Evolutionary conservation across 177 flowering plant species (phyloP), one percentile per base, ranked within the genome.

Genomic region (Vitis hybrid): DNA sequence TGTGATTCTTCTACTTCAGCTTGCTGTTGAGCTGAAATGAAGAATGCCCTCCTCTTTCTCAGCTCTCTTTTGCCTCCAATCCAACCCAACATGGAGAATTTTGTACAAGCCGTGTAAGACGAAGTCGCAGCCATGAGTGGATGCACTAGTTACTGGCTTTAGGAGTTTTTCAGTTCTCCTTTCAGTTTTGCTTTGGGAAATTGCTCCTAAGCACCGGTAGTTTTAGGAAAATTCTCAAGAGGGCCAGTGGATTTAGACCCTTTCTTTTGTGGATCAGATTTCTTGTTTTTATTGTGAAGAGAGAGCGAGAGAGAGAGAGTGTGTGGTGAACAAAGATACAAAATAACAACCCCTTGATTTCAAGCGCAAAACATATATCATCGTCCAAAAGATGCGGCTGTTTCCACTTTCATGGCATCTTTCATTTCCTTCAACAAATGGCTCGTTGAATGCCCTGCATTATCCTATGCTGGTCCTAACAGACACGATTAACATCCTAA

Each of bases 11-110:
- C 66, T 33, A 73, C 77, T 65, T 80, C 74, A 15, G 77, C 70
- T 72, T 83, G 78, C 74, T 83, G 83, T 48, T 87, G 88, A 29
- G 88, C 85, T 79, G 87, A 78, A 33, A 84, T 70, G 51, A 70
- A 68, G 51, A 71, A 66, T 2, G 49, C 31, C 62, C 64, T 64
- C n/a, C 66, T 72, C 10, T 70, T 77, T 63, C 58, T 72, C 4
- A 50, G n/a, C 16, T 69, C 68, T 66, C 67, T 73, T 10, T 57
- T 83, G 61, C 80, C 72, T 55, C 82, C 79, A 8, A 14, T 56
- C 77, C 79, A 83, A 22, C 83, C 78, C 60, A 79, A 21, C 82
- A 76, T 77, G 73, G 89, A 79, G 70, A 90, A 72, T 31, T 78
- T 82, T 51, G 87, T 78, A 45, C 80, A 84, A 21, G 85, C 76